A percentile compares a stretch with the other conserved stretches of the same genome.
Conservation (phyloP, 768 basidiomycete genomes). For the Tephrocybe sp. region DNA sequence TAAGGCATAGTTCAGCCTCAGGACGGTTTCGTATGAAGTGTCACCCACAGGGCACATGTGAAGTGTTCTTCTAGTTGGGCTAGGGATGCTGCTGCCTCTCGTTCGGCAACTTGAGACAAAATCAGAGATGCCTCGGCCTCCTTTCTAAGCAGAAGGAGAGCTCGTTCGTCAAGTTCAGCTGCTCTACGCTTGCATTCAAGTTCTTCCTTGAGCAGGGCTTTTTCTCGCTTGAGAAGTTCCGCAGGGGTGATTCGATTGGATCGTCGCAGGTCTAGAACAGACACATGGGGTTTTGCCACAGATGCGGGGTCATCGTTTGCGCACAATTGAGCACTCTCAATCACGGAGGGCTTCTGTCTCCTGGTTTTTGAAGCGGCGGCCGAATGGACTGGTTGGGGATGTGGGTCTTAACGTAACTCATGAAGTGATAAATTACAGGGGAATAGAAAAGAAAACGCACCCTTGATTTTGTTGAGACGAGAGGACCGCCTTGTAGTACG, state of each 20-base stretch:
- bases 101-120: conserved; percentile 41
- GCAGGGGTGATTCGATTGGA: conserved; percentile 38
- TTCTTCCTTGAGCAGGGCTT: conserved; percentile 35
- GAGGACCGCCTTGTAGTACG: conserved; percentile 27
- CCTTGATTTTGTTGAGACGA: conserved; percentile 25
- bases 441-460: neutral
- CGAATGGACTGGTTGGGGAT: conserved; percentile 5
- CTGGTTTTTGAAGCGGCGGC: conserved; percentile 9
- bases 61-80: conserved; percentile 61
- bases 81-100: conserved; percentile 42
- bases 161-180: conserved; percentile 41
- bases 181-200: conserved; percentile 36
- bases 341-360: conserved; percentile 10
- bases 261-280: conserved; percentile 30
- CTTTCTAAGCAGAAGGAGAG: conserved; percentile 34
- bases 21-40: neutral
- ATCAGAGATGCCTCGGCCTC: conserved; percentile 42
- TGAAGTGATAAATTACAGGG: neutral
- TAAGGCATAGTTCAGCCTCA: conserved; percentile 22
- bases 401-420: neutral
- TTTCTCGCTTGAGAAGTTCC: conserved; percentile 39
- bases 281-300: conserved; percentile 14
- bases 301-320: conserved; percentile 7
- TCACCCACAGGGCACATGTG: conserved; percentile 60
- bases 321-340: neutral